A percentile compares a stretch with the other conserved stretches of the same genome.
phyloP scores from a whole-genome alignment of 2,329 filamentous ascomycete species.

The Aspergillus versicolor region DNA sequence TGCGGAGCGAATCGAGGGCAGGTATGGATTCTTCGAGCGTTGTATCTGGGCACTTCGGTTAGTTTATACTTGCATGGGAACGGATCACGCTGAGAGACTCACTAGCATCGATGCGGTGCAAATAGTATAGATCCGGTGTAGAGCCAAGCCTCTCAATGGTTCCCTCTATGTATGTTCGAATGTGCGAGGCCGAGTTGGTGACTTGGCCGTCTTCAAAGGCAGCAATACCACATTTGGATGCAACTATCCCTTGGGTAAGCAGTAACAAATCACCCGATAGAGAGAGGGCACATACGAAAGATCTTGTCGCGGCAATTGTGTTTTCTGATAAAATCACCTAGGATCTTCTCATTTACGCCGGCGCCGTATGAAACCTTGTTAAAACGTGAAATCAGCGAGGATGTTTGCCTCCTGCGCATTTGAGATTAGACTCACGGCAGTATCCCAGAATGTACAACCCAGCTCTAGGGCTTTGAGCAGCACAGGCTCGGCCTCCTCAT shows the following conservation, averaged over 20 bases:
- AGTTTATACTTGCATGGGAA: constrained; percentile 11
- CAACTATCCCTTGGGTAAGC: constrained; percentile 33
- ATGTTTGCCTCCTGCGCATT: neutral
- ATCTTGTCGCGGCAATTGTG: constrained; percentile 52
- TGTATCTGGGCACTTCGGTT: constrained; percentile 29
- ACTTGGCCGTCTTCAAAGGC: constrained; percentile 35
- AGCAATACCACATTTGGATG: constrained; percentile 51
- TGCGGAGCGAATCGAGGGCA: constrained; percentile 48
- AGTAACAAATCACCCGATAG: neutral
- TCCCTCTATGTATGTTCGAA: constrained; percentile 50
- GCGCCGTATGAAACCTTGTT: constrained; percentile 46
- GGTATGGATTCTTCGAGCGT: constrained; percentile 49
- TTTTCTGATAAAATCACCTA: constrained; percentile 53
- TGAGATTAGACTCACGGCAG: constrained; percentile 35
- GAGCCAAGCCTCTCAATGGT: constrained; percentile 51
- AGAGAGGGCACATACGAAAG: neutral
- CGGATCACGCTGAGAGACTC: no score
- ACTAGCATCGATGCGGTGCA: constrained; percentile 49
- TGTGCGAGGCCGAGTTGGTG: constrained; percentile 48
- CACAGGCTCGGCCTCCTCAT: constrained; percentile 50
- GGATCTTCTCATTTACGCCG: constrained; percentile 52
- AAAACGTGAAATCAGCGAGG: neutral
- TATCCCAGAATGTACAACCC: constrained; percentile 49
- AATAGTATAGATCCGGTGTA: constrained; percentile 47
- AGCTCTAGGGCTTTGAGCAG: constrained; percentile 50